These are phyloP conservation scores for Apiotrichum akiyoshidainum DNA, from an alignment of 1,284 basidiomycete species.

Conservation along the genomic window DNA sequence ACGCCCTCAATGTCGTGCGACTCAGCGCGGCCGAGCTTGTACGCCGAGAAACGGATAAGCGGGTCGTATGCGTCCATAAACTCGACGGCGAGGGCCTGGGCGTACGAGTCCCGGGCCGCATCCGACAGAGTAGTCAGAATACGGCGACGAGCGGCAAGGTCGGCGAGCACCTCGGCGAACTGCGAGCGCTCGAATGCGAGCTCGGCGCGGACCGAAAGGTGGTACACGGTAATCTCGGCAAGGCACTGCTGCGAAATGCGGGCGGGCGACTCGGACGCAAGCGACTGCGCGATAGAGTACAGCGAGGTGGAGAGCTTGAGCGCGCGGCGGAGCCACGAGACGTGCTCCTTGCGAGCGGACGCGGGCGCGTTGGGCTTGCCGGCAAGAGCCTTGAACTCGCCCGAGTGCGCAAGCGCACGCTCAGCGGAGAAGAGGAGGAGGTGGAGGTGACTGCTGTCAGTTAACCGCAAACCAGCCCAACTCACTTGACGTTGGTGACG, in stretches of 20 bases:
- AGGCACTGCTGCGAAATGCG: slow-evolving; percentile 34
- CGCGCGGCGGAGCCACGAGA: slow-evolving; percentile 71
- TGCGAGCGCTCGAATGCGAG: slow-evolving; percentile 58
- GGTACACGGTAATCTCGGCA: slow-evolving; percentile 51
- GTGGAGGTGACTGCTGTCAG: slow-evolving; percentile 56
- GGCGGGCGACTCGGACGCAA: slow-evolving; percentile 42
- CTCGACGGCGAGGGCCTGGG: slow-evolving; percentile 81
- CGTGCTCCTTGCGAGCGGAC: slow-evolving; percentile 35
- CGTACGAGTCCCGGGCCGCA: slow-evolving; percentile 60
- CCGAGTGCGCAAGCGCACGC: slow-evolving; percentile 85
- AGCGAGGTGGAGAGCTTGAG: slow-evolving; percentile 79
- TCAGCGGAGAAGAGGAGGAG: slow-evolving; percentile 84
- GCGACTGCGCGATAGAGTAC: slow-evolving; percentile 66
- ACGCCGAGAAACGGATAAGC: slow-evolving; percentile 87
- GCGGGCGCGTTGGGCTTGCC: slow-evolving; percentile 27
- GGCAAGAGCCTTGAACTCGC: slow-evolving; percentile 62
- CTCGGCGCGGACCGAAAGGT: slow-evolving; percentile 49
- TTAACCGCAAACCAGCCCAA: slow-evolving; percentile 18
- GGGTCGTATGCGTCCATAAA: slow-evolving; percentile 85
- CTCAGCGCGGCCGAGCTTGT: slow-evolving; percentile 65
- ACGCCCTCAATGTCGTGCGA: slow-evolving; percentile 80
- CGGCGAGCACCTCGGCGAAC: slow-evolving; percentile 72
- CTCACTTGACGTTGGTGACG: slow-evolving; percentile 74
- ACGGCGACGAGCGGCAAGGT: slow-evolving; percentile 67
- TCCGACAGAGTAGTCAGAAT: slow-evolving; percentile 71